phyloP scores from a whole-genome alignment of 129 eudicot species.

The Tagetes erecta region DNA sequence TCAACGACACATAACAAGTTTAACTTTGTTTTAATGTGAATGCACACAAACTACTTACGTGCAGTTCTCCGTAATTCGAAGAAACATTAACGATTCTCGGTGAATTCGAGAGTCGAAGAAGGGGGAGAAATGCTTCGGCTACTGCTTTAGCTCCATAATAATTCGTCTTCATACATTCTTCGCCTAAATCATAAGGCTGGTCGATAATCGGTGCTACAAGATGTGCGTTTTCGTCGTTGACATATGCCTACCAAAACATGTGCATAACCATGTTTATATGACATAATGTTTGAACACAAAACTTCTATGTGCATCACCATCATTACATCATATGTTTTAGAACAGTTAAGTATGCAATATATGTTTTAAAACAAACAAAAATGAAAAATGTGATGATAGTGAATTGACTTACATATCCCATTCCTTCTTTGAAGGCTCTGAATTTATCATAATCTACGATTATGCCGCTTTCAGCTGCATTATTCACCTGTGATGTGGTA shows the following conservation, averaged over 20 bases:
- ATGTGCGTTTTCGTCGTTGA: conserved; percentile 30
- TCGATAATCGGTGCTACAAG: conserved; percentile 5
- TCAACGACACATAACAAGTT: not conserved
- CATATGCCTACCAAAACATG: conserved; percentile 21
- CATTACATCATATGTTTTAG: too few species aligned
- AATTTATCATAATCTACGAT: conserved; percentile 28
- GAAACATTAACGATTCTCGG: conserved; percentile 51
- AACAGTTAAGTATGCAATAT: too few species aligned
- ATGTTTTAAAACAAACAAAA: not conserved
- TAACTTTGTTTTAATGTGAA: not conserved
- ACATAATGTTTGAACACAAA: not conserved
- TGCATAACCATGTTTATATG: not conserved
- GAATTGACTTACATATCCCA: conserved; percentile 38
- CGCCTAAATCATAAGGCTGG: conserved; percentile 31
- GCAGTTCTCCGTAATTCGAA: conserved; percentile 37
- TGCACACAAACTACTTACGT: conserved; percentile 21
- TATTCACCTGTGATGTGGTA: conserved; percentile 32
- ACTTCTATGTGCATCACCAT: too few species aligned
- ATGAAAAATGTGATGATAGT: too few species aligned
- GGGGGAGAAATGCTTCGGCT: conserved; percentile 45
- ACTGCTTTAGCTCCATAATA: conserved; percentile 46
- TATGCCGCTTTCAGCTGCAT: conserved; percentile 39
- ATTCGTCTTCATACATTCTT: conserved; percentile 44
- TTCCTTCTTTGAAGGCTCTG: conserved; percentile 42
- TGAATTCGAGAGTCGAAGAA: conserved; percentile 44